Percentiles rank a stretch among this genome's conserved stretches.
phyloP scores from a whole-genome alignment of 305 asterid species.

The Fraxinus nigra region DNA sequence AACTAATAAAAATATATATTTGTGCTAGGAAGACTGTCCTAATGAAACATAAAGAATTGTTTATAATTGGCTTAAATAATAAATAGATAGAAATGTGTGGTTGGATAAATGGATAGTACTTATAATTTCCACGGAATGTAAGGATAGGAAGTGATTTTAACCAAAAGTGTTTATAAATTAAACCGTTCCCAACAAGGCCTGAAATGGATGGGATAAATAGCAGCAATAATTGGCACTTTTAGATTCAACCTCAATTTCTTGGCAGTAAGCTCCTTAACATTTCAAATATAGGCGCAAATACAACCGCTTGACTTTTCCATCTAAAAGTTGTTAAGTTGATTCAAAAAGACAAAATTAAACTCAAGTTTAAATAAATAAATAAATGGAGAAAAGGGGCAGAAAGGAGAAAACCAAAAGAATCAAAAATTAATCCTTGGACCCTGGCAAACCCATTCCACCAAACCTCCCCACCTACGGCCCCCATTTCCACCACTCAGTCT shows the following conservation, averaged over 20 bases:
- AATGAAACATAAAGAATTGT: neutral
- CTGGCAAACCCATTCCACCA: neutral
- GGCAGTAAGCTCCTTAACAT: neutral
- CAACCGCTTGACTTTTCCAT: neutral
- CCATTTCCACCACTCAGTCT: neutral
- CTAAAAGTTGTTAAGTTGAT: neutral
- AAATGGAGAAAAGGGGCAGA: neutral
- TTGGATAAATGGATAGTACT: neutral
- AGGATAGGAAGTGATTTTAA: neutral
- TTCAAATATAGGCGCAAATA: neutral
- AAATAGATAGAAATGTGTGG: neutral
- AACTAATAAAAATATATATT: neutral
- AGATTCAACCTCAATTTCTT: neutral
- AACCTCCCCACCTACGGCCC: neutral
- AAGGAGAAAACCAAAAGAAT: neutral
- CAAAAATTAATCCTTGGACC: neutral
- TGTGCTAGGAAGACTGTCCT: neutral
- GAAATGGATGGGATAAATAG: neutral
- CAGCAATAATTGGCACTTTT: neutral
- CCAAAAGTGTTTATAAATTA: neutral
- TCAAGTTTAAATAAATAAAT: neutral
- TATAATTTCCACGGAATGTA: neutral
- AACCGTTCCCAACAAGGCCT: neutral
- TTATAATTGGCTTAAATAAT: neutral
- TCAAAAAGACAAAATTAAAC: neutral